Conservation (phyloP, 2,329 filamentous ascomycete genomes). For the Fusarium decemcellulare region DNA sequence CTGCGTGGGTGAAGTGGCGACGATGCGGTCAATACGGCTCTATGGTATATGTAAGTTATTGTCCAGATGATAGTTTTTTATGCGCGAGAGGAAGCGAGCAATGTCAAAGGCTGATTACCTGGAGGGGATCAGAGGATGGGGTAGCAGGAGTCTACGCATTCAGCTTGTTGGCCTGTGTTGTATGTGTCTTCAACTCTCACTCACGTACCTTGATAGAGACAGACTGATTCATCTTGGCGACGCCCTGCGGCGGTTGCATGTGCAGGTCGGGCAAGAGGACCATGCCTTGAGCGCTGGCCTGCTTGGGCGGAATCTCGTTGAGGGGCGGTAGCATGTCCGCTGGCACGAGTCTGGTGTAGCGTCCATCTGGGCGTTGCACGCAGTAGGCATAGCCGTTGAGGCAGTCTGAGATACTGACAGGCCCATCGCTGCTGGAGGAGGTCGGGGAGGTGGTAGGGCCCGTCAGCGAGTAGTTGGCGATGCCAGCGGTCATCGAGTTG, state of each 20-base stretch:
- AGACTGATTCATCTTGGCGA: conserved; percentile 54
- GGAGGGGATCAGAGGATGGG: conserved; percentile 49
- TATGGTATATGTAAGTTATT: conserved; percentile 31
- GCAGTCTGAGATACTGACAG: conserved; percentile 37
- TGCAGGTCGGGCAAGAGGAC: conserved; percentile 61
- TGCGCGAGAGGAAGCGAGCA: background rate
- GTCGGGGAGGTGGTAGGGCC: background rate
- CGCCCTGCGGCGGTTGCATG: conserved; percentile 54
- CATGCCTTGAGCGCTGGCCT: conserved; percentile 59
- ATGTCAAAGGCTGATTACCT: conserved; percentile 46
- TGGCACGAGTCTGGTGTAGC: conserved; percentile 37
- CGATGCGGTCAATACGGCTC: conserved; percentile 54
- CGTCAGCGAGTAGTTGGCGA: conserved; percentile 32
- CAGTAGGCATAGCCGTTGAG: conserved; percentile 39
- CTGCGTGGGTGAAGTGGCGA: conserved; percentile 51
- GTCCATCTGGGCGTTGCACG: conserved; percentile 30
- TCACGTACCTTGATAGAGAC: conserved; percentile 58
- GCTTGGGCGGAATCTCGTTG: conserved; percentile 58
- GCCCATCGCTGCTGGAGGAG: conserved; percentile 1
- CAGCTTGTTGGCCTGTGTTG: conserved; percentile 43
- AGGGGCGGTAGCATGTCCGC: conserved; percentile 46
- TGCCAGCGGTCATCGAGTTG: conserved; percentile 5
- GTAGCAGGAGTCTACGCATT: conserved; percentile 44
- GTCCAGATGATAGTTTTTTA: background rate
- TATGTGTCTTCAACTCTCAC: background rate